Base-by-base conservation (phyloP, 306 rosid species). In the Vigna mungo region DNA sequence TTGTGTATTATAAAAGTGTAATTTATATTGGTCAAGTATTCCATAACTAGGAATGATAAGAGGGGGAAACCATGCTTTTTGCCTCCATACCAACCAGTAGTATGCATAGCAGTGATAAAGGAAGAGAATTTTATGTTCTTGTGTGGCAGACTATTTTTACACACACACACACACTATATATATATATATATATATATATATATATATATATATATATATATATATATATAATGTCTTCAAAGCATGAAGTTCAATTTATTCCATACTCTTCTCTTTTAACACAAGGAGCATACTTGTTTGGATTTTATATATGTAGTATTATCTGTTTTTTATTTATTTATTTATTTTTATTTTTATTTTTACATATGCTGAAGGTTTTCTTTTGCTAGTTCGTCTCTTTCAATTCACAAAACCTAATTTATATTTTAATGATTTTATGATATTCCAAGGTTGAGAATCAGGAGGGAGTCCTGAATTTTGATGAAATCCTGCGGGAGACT, bases 401-500 rank as follows among this genome's bases (percentile, higher is more conserved):
- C 71, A 52, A 25, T 84, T 63, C 16, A 34, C 23, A 67, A 78
- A 34, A 36, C 14, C 70, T 82, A 65, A 76, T 66, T 64, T 75
- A 18, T 6, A 20, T 75, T 74, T 34, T 14, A 55, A 70, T 25
- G 20, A 43, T 86, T 30, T 54, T 76, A 15, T 82, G 83, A 27
- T 71, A 56, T 75, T 51, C 39, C 32, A 78, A 93, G 98, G 97
- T 94, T 86, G 98, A 94, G 89, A 94, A 94, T 78, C 97, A 94
- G 87, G 98, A 94, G 86, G 98, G 98, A 69, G 98, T 91, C 64
- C 51, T 94, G 85, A 94, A 94, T 86, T 94, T 94, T 85, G 98
- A 94, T 76, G 98, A 91, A 77, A 94, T 94, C 61, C 86, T 94
- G 87, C 97, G 92, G 2, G 98, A 94, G 89, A 94, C 98, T 56